A percentile compares a stretch with the other conserved stretches of the same genome.
These are phyloP conservation scores for Mycena sanguinolenta DNA, from an alignment of 768 basidiomycete species.

Conservation along the genomic window DNA sequence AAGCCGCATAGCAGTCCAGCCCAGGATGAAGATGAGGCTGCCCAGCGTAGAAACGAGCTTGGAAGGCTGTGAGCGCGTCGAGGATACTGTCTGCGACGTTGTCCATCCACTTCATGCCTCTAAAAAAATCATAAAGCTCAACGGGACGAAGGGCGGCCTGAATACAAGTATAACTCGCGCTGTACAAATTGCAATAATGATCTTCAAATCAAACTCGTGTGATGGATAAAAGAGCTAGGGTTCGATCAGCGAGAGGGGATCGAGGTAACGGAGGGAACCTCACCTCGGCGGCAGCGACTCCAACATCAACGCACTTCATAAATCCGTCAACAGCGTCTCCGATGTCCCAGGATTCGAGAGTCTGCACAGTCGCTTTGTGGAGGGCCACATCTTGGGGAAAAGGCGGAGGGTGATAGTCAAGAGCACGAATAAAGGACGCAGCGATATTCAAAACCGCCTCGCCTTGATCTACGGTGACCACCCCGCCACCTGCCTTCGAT, in stretches of 20 bases:
- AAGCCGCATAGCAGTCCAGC: not conserved
- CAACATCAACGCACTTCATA: no score
- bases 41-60: constrained; percentile 1
- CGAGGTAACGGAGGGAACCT: not conserved
- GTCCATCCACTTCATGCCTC: constrained; percentile 29
- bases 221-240: constrained; percentile 16
- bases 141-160: not conserved
- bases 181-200: constrained; percentile 21
- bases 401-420: constrained; percentile 18
- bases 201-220: constrained; percentile 25
- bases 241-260: not conserved
- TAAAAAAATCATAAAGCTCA: not conserved
- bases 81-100: constrained; percentile 17
- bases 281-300: constrained; percentile 18
- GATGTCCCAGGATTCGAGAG: no score
- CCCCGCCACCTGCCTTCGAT: constrained; percentile 3
- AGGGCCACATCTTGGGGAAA: constrained; percentile 3
- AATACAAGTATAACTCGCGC: not conserved
- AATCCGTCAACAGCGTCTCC: no score
- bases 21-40: constrained; percentile 16
- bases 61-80: constrained; percentile 9
- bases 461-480: constrained; percentile 6
- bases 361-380: not conserved
- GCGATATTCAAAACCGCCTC: constrained; percentile 10
- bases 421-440: no score